Base-by-base conservation (phyloP, 192 early-diverging fungal genomes). In the Coemansia guatemalensis region DNA sequence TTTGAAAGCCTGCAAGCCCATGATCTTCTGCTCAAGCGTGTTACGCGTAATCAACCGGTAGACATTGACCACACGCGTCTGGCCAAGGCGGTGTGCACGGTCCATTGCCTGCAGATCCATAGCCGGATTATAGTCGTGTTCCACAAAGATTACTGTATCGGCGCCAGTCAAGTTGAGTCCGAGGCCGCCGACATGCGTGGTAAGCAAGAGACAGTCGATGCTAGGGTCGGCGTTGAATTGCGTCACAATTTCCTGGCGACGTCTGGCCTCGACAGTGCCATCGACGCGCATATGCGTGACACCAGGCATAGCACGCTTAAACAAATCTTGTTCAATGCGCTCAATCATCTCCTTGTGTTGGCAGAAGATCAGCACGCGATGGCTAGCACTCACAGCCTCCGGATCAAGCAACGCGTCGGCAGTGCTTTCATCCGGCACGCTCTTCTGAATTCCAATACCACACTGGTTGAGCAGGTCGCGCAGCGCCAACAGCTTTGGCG, bases 61-160 rank as follows among this genome's bases (percentile, higher is more conserved):
- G 0, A 99, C 95, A 74, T 97, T 98, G 11, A 99, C 97, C 5
- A 95, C 93, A 29, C 91, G 85, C 64, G 95, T 97, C 73, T 99
- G 97, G 20, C 97, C 97, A 57, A 99, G 88, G 26, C 97, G 90
- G 79, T 99, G 97, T 0, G 95, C 97, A 41, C 97, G 88, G 77
- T 99, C 97, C 97, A 98, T 98, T 2, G 97, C 97, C 74, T 99
- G 97, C 59, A 97, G 73, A 81, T 99, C 97, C 77, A 95, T 98
- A 84, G 95, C 95, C 6, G 97, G 97, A 69, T 99, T 99, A 88
- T 96, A 99, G 66, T 99, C 97, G 68, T 98, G 97, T 71, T 99
- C 97, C 9, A 98, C 92, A 85, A 99, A 97, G 29, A 99, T 96
- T 0, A 99, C 97, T 3, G 95, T 97, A 62, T 99, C 97, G n/a